Evolutionary conservation across 306 rosid species (phyloP).

Genomic region (Prinsepia uniflora): DNA sequence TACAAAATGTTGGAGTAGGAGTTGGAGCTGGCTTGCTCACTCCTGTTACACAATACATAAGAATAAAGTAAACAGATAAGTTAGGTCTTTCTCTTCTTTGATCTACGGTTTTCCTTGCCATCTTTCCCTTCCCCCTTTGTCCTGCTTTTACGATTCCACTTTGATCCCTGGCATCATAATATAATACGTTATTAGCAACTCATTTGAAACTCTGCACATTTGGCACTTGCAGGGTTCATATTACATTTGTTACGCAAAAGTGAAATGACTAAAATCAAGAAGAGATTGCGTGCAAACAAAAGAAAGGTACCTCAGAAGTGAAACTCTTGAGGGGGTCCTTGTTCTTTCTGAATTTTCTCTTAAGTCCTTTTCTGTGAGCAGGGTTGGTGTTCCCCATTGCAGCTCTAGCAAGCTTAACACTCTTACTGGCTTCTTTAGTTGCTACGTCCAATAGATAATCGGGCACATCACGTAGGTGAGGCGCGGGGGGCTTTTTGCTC

Average conservation of each 20-base stretch:
- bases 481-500: conserved; percentile 85
- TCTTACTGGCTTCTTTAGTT: conserved; percentile 77
- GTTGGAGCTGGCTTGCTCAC: neutral
- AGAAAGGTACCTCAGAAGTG: conserved; percentile 23
- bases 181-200: conserved; percentile 8
- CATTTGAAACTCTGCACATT: conserved; percentile 24
- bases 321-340: conserved; percentile 30
- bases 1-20: conserved; percentile 2
- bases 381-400: conserved; percentile 21
- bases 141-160: conserved; percentile 18
- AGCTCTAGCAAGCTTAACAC: conserved; percentile 68
- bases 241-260: neutral
- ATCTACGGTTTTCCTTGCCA: conserved; percentile 31
- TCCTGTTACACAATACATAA: neutral
- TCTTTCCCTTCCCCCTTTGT: conserved; percentile 34
- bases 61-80: neutral
- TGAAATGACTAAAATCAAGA: neutral
- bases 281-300: neutral
- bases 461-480: conserved; percentile 78
- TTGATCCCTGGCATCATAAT: conserved; percentile 16
- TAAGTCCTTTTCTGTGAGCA: conserved; percentile 2
- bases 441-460: conserved; percentile 70
- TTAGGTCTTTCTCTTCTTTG: conserved; percentile 33
- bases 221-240: neutral
- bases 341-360: conserved; percentile 16